Percentiles rank a stretch among this genome's conserved stretches.
Evolutionary conservation across 2,329 filamentous ascomycete genomes (phyloP).

Genomic region (Ceratocystis papillata): DNA sequence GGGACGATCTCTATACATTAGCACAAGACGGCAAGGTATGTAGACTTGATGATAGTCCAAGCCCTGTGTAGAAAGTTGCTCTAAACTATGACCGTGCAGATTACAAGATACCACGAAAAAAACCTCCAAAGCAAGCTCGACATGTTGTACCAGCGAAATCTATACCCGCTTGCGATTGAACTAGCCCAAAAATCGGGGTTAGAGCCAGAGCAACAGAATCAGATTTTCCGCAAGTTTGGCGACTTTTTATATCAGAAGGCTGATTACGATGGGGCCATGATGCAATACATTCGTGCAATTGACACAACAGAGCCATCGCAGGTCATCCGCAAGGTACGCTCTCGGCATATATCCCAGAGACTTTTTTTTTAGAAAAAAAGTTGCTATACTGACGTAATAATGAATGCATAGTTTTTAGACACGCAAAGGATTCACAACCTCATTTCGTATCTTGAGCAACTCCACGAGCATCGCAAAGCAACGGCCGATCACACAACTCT

Average conservation of each 20-base stretch:
- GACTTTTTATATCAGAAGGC: slow-evolving; percentile 91
- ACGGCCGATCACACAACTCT: slow-evolving; percentile 93
- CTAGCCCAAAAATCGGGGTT: slow-evolving; percentile 82
- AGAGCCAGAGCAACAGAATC: slow-evolving; percentile 69
- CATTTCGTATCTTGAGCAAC: slow-evolving; percentile 91
- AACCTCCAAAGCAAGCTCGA: slow-evolving; percentile 81
- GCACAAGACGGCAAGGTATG: slow-evolving; percentile 81
- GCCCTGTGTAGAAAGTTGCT: neutral
- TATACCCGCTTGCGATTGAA: slow-evolving; percentile 85
- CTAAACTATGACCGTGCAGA: slow-evolving; percentile 36
- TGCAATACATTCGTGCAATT: slow-evolving; percentile 91
- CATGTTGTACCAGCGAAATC: slow-evolving; percentile 84
- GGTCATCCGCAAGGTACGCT: slow-evolving; percentile 71
- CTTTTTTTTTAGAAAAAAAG: too few relatives aligned
- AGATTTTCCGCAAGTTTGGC: slow-evolving; percentile 87
- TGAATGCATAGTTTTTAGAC: slow-evolving; percentile 60
- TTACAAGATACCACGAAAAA: slow-evolving; percentile 84
- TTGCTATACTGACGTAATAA: too few relatives aligned
- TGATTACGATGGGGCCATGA: slow-evolving; percentile 97
- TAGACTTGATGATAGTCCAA: neutral
- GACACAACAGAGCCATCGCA: slow-evolving; percentile 94
- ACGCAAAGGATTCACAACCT: slow-evolving; percentile 96
- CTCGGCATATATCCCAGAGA: neutral
- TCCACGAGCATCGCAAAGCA: slow-evolving; percentile 87
- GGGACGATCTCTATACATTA: slow-evolving; percentile 85